Evolutionary conservation across 352 stramenopile genomes (phyloP).

Genomic region (Pythium sukuiense): DNA sequence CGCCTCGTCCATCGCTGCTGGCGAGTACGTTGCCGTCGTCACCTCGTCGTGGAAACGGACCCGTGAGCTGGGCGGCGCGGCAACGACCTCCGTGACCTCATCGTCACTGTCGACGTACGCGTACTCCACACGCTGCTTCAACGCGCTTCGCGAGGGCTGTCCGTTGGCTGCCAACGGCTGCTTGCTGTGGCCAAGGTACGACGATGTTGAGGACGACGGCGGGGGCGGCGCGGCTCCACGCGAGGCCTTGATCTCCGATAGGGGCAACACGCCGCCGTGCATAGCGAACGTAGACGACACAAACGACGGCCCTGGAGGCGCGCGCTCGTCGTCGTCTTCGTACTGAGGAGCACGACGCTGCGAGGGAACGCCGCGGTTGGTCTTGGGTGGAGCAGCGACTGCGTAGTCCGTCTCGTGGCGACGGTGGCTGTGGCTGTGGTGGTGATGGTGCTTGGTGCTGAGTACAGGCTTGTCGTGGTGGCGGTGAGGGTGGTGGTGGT

Average conservation of each 20-base stretch:
- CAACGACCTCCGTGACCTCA: slow-evolving; percentile 11
- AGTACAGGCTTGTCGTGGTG: background rate
- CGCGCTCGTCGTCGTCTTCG: background rate
- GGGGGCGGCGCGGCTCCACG: background rate
- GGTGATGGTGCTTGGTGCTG: slow-evolving; percentile 1
- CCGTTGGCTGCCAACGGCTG: slow-evolving; percentile 9
- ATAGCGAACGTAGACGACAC: slow-evolving; percentile 15
- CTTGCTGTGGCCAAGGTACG: background rate
- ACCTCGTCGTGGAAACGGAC: slow-evolving; percentile 34
- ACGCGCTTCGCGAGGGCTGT: slow-evolving; percentile 9
- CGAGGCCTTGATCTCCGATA: slow-evolving; percentile 6
- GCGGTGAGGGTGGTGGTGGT: slow-evolving; percentile 7
- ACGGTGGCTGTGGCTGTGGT: background rate
- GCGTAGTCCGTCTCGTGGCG: background rate
- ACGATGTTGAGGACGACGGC: slow-evolving; percentile 4
- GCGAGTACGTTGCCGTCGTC: slow-evolving; percentile 3
- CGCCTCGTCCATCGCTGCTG: slow-evolving; percentile 12
- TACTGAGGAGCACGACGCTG: background rate
- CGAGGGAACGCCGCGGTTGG: background rate
- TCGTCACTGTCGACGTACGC: background rate
- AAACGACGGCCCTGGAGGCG: background rate
- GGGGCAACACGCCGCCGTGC: slow-evolving; percentile 12
- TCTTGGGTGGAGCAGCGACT: background rate
- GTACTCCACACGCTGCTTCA: slow-evolving; percentile 9
- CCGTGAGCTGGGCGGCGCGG: slow-evolving; percentile 42